Base-by-base conservation (phyloP, 2,329 filamentous ascomycete genomes). In the Hypoxylon rubiginosum region DNA sequence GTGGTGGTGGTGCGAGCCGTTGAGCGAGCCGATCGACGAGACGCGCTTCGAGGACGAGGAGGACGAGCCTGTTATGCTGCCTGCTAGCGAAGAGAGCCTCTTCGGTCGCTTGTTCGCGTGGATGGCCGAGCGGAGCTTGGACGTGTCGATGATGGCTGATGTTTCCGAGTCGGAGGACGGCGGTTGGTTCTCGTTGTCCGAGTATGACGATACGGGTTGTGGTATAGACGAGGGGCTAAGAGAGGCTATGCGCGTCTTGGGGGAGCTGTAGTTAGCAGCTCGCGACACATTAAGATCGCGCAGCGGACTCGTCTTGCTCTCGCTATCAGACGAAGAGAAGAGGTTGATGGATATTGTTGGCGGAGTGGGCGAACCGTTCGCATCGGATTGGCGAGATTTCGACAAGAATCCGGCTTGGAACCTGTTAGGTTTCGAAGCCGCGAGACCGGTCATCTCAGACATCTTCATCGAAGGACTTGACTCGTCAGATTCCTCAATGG, bases 341-440 rank as follows among this genome's bases (percentile, higher is more conserved):
- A 89, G 79, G 54, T 85, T 84, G 26, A 87, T 82, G n/a, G 85
- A 85, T 63, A 90, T 79, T 7, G 84, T 83, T 13, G 88, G 86
- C 1, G 85, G 81, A 4, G 87, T 79, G 3, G 92, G 91, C 2
- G 91, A 93, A 55, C 86, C 90, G 49, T 76, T 72, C 43, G 79
- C 79, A 39, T 80, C 74, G 1, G 83, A 82, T 2, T 77, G 73
- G 46, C 81, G 79, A 43, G 79, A 71, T 75, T 86, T 87, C 82
- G 92, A 89, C 24, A 98, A 82, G 78, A 97, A 97, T 4, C 95
- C 95, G 1, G 94, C 87, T 73, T 97, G 92, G 81, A 98, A 98
- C 46, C 95, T 88, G 79, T 87, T 92, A 54, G 88, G 87, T 72
- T 92, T 92, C 34, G 79, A 72, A 15, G 74, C 49, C 71, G 66